Base-by-base conservation (phyloP, 768 basidiomycete species). In the Collybiopsis luxurians region DNA sequence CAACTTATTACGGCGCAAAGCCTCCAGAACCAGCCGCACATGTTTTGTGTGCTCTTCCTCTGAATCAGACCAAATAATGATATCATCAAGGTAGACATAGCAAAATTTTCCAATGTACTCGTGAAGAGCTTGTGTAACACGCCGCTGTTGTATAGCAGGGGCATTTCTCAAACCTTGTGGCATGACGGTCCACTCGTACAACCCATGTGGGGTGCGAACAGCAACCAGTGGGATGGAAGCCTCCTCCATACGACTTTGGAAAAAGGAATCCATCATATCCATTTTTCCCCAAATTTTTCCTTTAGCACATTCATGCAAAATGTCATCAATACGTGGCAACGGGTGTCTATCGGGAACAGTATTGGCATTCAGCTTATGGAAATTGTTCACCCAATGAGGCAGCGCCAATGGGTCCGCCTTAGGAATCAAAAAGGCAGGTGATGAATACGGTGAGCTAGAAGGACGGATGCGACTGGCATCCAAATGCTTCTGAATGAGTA, bases 221-320 rank as follows among this genome's bases (percentile, higher is more conserved):
- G 53, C 53, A 5, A 24, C 43, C 7, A 54, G 40, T 11, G 53
- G 53, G 6, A 54, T 54, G 12, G n/a, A 40, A 4, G 36, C 17
- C n/a, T 42, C 19, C 5, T 44, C 38, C 19, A 71, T 59, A 1
- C 64, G 58, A 0, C 65, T 70, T 51, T 72, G 70, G 30, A 70
- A 70, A 28, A 69, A 73, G 0, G 71, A 63, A 30, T 75, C 68
- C n/a, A 70, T 73, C 69, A 76, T 75, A 42, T 79, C 71, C 1
- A 79, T 64, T 13, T 67, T 73, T 0, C 62, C 69, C 55, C 67
- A 79, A 0, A 75, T 61, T n/a, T 64, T 68, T 0, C 74, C 75
- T 45, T 70, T 69, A 0, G 65, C 69, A 53, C 71, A 73, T 46
- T 76, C 71, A 2, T 61, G 45, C 0, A 73, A 55, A 15, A 73